Conservation (phyloP, 345 rosid genomes). For the Lenwebbia sp. region DNA sequence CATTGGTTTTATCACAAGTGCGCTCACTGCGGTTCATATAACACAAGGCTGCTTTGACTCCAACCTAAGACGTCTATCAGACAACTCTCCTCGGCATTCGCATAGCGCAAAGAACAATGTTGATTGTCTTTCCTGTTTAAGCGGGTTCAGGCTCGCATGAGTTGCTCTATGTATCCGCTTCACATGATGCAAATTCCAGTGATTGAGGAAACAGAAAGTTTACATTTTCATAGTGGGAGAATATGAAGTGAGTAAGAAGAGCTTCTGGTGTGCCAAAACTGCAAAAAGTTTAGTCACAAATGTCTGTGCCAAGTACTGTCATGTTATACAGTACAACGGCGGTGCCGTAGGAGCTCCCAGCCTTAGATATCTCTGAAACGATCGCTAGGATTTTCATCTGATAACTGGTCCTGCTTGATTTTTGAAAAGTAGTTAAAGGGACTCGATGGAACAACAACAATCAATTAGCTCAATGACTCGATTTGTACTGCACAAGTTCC, state of each 20-base stretch:
- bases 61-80: neutral
- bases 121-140: neutral
- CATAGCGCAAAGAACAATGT: neutral
- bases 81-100: neutral
- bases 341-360: neutral
- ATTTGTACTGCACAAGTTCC: neutral
- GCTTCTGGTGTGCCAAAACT: neutral
- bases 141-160: neutral
- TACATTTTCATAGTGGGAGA: neutral
- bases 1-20: constrained; percentile 18
- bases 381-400: neutral
- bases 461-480: neutral
- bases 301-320: neutral
- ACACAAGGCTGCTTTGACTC: constrained; percentile 7
- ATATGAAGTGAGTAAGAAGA: neutral
- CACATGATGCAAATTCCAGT: neutral
- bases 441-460: neutral
- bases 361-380: neutral
- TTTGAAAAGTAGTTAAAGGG: neutral
- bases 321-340: neutral
- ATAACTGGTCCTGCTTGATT: neutral
- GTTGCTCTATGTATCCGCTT: neutral
- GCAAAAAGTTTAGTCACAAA: neutral
- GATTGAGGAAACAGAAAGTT: neutral
- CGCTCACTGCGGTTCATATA: constrained; percentile 6